Percentiles rank a stretch among this genome's conserved stretches.
phyloP scores from a whole-genome alignment of 2,329 filamentous ascomycete genomes.

The Alternaria gaisen region DNA sequence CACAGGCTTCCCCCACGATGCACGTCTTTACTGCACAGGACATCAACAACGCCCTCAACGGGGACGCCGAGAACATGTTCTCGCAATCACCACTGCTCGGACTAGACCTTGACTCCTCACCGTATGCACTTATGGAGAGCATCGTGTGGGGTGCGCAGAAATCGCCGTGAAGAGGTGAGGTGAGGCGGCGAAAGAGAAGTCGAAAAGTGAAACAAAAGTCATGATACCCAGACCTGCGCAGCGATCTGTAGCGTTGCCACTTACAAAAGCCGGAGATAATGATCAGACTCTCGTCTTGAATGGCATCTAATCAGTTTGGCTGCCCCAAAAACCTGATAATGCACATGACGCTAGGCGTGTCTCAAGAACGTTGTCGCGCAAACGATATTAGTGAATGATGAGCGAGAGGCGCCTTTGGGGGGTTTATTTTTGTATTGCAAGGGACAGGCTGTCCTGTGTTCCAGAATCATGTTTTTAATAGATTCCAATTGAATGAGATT shows the following conservation, averaged over 20 bases:
- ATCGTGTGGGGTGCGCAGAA: conserved; percentile 57
- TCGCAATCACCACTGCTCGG: conserved; percentile 49
- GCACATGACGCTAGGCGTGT: background rate
- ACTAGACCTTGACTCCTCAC: conserved; percentile 54
- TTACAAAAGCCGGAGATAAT: background rate
- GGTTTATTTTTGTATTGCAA: background rate
- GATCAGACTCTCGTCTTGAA: background rate
- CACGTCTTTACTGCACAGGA: conserved; percentile 49
- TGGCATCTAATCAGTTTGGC: background rate
- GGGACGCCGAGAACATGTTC: conserved; percentile 40
- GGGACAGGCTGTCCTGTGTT: background rate
- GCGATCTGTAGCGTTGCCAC: background rate
- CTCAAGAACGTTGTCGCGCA: background rate
- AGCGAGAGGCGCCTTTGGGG: background rate
- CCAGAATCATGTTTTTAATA: background rate
- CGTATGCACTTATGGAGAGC: conserved; percentile 59
- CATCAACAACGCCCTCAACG: conserved; percentile 47
- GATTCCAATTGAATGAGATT: background rate
- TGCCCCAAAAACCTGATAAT: background rate
- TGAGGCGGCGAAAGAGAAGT: background rate
- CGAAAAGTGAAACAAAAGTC: conserved; percentile 1
- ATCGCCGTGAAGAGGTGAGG: conserved; percentile 3
- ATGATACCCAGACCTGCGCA: conserved; percentile 15
- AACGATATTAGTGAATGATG: background rate
- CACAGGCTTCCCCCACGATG: conserved; percentile 42